A percentile compares a stretch with the other conserved stretches of the same genome.
These are phyloP conservation scores for Colletotrichum scovillei DNA, from an alignment of 2,329 filamentous ascomycete species.

Conservation along the genomic window DNA sequence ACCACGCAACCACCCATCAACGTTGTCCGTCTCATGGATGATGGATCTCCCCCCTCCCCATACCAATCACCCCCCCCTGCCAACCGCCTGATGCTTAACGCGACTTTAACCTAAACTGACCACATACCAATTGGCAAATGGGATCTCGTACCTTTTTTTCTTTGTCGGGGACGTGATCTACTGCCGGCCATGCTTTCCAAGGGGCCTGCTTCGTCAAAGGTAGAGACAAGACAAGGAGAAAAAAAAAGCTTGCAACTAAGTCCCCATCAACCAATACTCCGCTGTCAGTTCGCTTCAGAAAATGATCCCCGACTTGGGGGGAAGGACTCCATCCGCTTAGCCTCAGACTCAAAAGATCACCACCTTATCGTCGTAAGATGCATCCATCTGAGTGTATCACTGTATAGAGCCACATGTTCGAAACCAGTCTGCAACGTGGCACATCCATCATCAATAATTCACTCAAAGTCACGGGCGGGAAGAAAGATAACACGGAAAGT, in stretches of 20 bases:
- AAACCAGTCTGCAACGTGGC: conserved; percentile 16
- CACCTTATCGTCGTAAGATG: neutral
- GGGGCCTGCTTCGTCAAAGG: neutral
- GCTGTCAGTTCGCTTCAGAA: conserved; percentile 17
- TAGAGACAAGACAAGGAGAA: neutral
- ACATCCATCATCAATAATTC: neutral
- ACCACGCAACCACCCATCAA: neutral
- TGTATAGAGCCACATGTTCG: conserved; percentile 5
- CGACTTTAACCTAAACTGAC: conserved; percentile 21
- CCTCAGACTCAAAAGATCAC: neutral
- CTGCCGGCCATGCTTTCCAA: too few relatives aligned
- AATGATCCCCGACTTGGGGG: neutral
- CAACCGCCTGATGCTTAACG: conserved; percentile 17
- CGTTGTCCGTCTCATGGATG: neutral
- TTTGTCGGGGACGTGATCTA: too few relatives aligned
- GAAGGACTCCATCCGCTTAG: neutral
- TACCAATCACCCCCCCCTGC: neutral
- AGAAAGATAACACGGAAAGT: too few relatives aligned
- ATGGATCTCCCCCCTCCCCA: neutral
- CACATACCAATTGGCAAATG: neutral
- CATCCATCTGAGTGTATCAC: neutral
- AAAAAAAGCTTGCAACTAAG: neutral
- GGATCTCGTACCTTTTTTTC: neutral
- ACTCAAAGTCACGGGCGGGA: too few relatives aligned
- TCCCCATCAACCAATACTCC: neutral